Base-by-base conservation (phyloP, 306 rosid species). In the Medicago arabica region DNA sequence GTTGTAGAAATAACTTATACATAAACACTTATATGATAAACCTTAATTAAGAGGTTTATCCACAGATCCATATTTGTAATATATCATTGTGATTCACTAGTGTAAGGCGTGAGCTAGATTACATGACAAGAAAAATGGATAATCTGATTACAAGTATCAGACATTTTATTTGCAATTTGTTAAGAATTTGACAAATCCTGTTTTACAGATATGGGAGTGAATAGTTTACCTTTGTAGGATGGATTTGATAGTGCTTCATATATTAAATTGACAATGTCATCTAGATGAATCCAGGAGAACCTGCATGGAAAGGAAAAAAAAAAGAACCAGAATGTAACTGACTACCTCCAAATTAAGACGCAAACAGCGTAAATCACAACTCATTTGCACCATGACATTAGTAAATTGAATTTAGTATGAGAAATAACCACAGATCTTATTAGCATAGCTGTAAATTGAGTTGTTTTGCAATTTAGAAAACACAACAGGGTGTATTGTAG, bases 251-350 rank as follows among this genome's bases (percentile, higher is more conserved):
- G 91, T 59, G 98, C 93, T 87, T 95, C 97, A 21, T 92, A 95
- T 71, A 95, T 83, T 66, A 95, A 86, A 86, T 82, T 84, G 83
- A 92, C 97, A 75, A 95, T 88, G 90, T 95, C 98, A 55, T 95
- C 99, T 84, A 90, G 79, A 83, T 92, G 99, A 92, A 95, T 95
- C 99, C 97, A 95, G 17, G 99, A 95, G 85, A 92, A 92, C 97
- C 99, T 95, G 83, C 71, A 50, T 4, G 2, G 38, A 53, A 49
- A 21, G 1, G 23, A 23, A 23, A 14, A 1, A n/a, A 18, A 67
- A 65, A 62, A 8, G 12, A 51, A 66, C 40, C 66, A 51, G 74
- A 79, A 16, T 16, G 57, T 46, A 40, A 28, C 72, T 34, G 46
- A 28, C 72, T 34, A 66, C 44, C 60, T 16, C 41, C 38, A 75